Evolutionary conservation across 129 eudicot species (phyloP).

Genomic region (Saussurea involucrata): DNA sequence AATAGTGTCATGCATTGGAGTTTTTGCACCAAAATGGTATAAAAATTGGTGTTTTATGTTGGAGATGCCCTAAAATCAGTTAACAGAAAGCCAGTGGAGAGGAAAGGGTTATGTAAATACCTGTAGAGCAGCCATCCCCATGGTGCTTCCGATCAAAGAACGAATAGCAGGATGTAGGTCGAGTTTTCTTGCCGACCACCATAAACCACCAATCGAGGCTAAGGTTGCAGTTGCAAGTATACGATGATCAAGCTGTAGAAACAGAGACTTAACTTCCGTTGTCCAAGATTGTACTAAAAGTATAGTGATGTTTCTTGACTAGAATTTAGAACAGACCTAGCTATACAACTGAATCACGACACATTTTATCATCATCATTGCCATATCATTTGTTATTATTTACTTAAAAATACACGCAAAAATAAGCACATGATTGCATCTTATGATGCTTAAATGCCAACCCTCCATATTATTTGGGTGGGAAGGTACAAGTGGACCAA

Average conservation of each 20-base stretch:
- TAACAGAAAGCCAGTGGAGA: not conserved
- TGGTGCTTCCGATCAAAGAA: slow-evolving; percentile 70
- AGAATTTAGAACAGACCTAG: not conserved
- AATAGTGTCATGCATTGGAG: not conserved
- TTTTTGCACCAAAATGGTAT: not conserved
- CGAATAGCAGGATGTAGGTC: slow-evolving; percentile 88
- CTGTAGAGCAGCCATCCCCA: slow-evolving; percentile 98
- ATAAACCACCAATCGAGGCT: slow-evolving; percentile 61
- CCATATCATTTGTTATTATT: not conserved
- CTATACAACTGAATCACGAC: no score
- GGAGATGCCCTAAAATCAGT: not conserved
- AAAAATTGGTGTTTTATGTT: not conserved
- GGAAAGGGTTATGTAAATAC: slow-evolving; percentile 25
- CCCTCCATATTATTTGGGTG: not conserved
- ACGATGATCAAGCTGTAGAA: slow-evolving; percentile 87
- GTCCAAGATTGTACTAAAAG: not conserved
- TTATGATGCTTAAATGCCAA: not conserved
- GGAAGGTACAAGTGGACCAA: no score
- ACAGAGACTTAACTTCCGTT: not conserved
- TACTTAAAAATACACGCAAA: no score
- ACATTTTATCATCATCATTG: not conserved
- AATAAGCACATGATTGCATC: not conserved
- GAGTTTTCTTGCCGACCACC: slow-evolving; percentile 77
- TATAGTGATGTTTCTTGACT: not conserved
- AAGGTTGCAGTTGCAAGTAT: slow-evolving; percentile 84